A percentile compares a stretch with the other conserved stretches of the same genome.
phyloP scores from a whole-genome alignment of 306 rosid species.

The Dalbergia cochinchinensis region DNA sequence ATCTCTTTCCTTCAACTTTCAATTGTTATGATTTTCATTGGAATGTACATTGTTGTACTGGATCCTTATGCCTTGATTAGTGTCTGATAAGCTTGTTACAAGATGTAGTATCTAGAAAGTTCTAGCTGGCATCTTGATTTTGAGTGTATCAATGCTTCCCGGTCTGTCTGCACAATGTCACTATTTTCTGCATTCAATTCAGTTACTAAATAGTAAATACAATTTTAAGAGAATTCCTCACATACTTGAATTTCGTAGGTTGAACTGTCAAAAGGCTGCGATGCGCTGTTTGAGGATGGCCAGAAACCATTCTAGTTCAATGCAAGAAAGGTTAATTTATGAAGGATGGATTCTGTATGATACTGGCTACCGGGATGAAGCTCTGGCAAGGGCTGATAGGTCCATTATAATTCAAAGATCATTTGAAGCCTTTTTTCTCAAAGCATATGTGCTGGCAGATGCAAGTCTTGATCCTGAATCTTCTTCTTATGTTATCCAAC shows the following conservation, averaged over 20 bases:
- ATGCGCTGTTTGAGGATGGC: conserved; percentile 76
- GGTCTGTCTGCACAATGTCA: conserved; percentile 6
- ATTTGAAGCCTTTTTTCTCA: conserved; percentile 78
- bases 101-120: not conserved
- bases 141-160: not conserved
- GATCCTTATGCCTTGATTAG: not conserved
- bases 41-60: not conserved
- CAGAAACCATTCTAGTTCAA: conserved; percentile 67
- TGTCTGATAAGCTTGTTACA: not conserved
- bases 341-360: conserved; percentile 91
- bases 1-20: conserved; percentile 33
- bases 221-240: conserved; percentile 23
- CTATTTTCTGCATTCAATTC: conserved; percentile 12
- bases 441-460: conserved; percentile 76
- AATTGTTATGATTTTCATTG: conserved; percentile 21
- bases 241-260: conserved; percentile 51
- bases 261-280: conserved; percentile 84
- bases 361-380: conserved; percentile 72
- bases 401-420: conserved; percentile 73
- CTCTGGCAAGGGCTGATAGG: conserved; percentile 64
- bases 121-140: conserved; percentile 9
- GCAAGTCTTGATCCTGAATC: conserved; percentile 60
- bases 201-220: not conserved
- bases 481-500: conserved; percentile 58
- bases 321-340: conserved; percentile 75